Evolutionary conservation across 768 basidiomycete species (phyloP).

Genomic region (Lactifluus rugatus): DNA sequence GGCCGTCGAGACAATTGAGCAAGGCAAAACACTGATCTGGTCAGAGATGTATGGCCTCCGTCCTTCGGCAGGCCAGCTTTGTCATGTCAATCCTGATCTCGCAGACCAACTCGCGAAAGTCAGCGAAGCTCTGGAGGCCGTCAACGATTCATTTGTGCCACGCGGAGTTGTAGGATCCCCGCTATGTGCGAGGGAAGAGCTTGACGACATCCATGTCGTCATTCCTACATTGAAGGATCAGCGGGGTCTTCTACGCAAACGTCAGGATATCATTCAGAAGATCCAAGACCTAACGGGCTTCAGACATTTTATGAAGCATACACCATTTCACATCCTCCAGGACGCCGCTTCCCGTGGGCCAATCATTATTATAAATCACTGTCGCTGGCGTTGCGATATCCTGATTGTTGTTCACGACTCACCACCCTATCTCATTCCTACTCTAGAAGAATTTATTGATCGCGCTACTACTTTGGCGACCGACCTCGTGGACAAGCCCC

Average conservation of each 20-base stretch:
- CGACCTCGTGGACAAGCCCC: not conserved
- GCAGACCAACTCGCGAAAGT: not conserved
- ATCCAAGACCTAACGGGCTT: not conserved
- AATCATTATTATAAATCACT: constrained; percentile 1
- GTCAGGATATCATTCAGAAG: not conserved
- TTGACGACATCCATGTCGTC: not conserved
- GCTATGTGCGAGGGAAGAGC: not conserved
- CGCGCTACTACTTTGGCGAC: not conserved
- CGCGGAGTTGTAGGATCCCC: not conserved
- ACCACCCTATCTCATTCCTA: not conserved
- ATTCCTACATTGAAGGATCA: not conserved
- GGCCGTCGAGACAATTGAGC: constrained; percentile 4
- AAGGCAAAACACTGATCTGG: constrained; percentile 4
- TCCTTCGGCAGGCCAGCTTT: not conserved
- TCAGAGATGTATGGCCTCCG: constrained; percentile 4
- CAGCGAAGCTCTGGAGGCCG: not conserved
- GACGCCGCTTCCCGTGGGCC: not conserved
- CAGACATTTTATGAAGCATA: not conserved
- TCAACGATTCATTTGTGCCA: not conserved
- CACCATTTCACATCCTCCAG: not conserved
- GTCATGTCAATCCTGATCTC: not conserved
- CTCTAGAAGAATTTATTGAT: not conserved
- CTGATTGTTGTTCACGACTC: not conserved
- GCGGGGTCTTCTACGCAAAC: not conserved
- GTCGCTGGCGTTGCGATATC: not conserved